phyloP scores from a whole-genome alignment of 768 basidiomycete species.

The Infundibulicybe gibba region DNA sequence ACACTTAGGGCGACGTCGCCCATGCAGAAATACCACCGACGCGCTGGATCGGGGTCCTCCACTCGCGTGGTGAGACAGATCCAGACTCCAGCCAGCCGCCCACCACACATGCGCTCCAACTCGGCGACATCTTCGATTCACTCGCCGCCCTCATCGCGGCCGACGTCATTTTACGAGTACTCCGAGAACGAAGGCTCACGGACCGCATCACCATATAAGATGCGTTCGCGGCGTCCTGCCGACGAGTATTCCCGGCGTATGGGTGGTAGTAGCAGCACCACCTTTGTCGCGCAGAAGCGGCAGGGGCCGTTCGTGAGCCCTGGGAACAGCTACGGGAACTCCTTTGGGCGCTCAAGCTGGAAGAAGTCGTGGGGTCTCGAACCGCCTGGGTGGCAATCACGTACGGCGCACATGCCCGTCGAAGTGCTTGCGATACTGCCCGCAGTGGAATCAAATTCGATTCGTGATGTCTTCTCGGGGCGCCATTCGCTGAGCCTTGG shows the following conservation, averaged over 20 bases:
- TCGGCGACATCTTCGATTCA: conserved; percentile 77
- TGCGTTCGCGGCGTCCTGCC: conserved; percentile 36
- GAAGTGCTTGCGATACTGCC: conserved; percentile 77
- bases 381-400: conserved; percentile 80
- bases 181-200: conserved; percentile 67
- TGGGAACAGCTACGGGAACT: conserved; percentile 31
- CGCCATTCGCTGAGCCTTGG: conserved; percentile 54
- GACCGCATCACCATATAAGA: conserved; percentile 61
- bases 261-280: conserved; percentile 43
- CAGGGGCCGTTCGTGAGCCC: conserved; percentile 69
- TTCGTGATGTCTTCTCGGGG: conserved; percentile 83
- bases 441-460: conserved; percentile 39
- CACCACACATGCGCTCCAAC: conserved; percentile 65
- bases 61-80: conserved; percentile 74
- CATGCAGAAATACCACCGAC: conserved; percentile 72
- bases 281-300: conserved; percentile 82
- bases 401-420: conserved; percentile 63
- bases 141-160: conserved; percentile 73
- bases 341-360: conserved; percentile 73
- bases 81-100: conserved; percentile 37
- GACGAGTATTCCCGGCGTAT: conserved; percentile 9
- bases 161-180: conserved; percentile 72
- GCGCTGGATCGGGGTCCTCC: conserved; percentile 79
- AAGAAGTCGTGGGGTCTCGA: conserved; percentile 88
- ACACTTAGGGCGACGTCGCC: conserved; percentile 73